Conservation (phyloP, 2,329 filamentous ascomycete genomes). For the Aspergillus phoenicis region DNA sequence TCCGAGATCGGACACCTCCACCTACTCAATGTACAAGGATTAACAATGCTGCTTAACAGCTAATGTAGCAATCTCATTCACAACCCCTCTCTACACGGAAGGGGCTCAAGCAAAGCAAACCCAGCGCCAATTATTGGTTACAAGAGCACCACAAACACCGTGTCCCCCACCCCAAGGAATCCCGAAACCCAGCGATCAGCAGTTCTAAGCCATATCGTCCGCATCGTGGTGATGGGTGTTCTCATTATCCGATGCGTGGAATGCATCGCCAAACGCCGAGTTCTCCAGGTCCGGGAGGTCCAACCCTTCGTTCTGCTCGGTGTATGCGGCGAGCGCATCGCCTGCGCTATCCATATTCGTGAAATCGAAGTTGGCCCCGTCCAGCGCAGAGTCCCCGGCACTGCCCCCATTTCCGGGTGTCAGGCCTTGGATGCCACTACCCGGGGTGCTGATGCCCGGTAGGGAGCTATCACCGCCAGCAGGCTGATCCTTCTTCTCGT, state of each 20-base stretch:
- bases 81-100: not conserved
- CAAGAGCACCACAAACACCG: slow-evolving; percentile 22
- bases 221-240: slow-evolving; percentile 43
- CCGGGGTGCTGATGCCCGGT: slow-evolving; percentile 20
- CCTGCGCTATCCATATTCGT: slow-evolving; percentile 66
- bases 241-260: slow-evolving; percentile 62
- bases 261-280: slow-evolving; percentile 81
- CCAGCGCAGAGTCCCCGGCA: slow-evolving; percentile 35
- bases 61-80: not conserved
- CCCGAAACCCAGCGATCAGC: slow-evolving; percentile 11
- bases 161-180: slow-evolving; percentile 19
- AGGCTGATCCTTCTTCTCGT: slow-evolving; percentile 52
- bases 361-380: slow-evolving; percentile 47
- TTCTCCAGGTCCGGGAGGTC: slow-evolving; percentile 70
- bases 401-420: slow-evolving; percentile 26
- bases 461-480: slow-evolving; percentile 14
- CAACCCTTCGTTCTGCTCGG: slow-evolving; percentile 57
- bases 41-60: no score
- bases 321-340: slow-evolving; percentile 70
- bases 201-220: slow-evolving; percentile 42
- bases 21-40: no score
- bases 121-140: slow-evolving; percentile 18
- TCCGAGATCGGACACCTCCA: no score
- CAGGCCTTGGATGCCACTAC: slow-evolving; percentile 28
- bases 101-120: slow-evolving; percentile 3